These are phyloP conservation scores for Arthrobotrys entomopaga DNA, from an alignment of 2,329 filamentous ascomycete genomes.

Conservation along the genomic window DNA sequence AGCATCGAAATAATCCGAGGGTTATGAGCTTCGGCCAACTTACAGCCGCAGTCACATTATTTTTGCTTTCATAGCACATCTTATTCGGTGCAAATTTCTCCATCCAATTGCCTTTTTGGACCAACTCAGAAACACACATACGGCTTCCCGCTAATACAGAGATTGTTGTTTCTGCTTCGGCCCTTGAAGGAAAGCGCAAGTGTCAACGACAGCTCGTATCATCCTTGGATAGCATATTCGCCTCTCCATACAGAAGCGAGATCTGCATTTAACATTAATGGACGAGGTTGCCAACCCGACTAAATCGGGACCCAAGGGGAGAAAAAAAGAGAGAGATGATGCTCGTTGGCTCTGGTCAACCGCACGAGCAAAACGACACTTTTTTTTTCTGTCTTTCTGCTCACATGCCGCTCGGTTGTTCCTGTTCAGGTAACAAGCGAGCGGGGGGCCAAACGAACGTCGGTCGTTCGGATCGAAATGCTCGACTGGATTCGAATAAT, in stretches of 20 bases:
- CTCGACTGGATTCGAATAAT: conserved; percentile 24
- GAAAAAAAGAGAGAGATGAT: not conserved
- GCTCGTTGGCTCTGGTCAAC: not conserved
- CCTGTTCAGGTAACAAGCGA: not conserved
- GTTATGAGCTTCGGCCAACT: conserved; percentile 21
- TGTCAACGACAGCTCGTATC: conserved; percentile 27
- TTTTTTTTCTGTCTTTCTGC: not conserved
- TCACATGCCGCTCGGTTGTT: conserved; percentile 2
- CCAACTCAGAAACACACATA: conserved; percentile 26
- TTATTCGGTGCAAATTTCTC: conserved; percentile 32
- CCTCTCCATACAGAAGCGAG: conserved; percentile 19
- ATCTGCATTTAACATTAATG: not conserved
- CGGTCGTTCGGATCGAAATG: conserved; percentile 42
- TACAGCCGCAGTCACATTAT: conserved; percentile 7
- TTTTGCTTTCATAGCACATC: not conserved
- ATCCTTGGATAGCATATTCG: not conserved
- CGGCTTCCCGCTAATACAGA: conserved; percentile 22
- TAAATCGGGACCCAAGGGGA: not conserved
- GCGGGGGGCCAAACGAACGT: conserved; percentile 16
- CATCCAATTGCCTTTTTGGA: conserved; percentile 41
- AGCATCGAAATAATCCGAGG: conserved; percentile 24
- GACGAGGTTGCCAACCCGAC: not conserved
- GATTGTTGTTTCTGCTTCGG: conserved; percentile 24
- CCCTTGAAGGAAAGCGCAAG: conserved; percentile 39
- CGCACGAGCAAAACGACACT: not conserved